Conservation (phyloP, 2,329 filamentous ascomycete species). For the Fusarium pseudoanthophilum region DNA sequence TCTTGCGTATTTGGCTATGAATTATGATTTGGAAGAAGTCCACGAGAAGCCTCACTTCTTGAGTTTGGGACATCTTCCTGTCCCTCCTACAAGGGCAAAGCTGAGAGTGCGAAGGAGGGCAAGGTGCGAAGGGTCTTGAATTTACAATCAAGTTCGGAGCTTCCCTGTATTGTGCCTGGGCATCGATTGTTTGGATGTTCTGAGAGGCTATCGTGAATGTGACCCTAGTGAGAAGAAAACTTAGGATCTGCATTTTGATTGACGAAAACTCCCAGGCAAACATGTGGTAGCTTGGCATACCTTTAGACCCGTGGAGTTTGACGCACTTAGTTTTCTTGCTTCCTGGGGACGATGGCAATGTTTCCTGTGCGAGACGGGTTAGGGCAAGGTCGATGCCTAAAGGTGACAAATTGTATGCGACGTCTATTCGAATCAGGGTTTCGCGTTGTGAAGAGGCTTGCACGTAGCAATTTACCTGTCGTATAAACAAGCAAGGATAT, state of each 20-base stretch:
- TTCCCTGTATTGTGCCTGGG: accelerated
- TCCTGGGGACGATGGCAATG: accelerated
- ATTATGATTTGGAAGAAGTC: neutral
- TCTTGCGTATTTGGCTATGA: neutral
- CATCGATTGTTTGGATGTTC: neutral
- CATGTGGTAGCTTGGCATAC: accelerated
- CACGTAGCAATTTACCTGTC: no score
- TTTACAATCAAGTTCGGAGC: accelerated
- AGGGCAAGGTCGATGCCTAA: neutral
- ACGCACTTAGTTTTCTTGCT: neutral
- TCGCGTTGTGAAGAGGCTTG: no score
- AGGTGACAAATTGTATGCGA: neutral
- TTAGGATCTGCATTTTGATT: accelerated
- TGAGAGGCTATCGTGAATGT: accelerated
- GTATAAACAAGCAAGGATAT: neutral
- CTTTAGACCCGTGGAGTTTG: neutral
- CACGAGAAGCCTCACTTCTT: neutral
- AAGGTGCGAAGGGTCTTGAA: accelerated
- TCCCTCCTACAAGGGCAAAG: neutral
- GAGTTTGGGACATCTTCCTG: neutral
- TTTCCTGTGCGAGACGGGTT: no score
- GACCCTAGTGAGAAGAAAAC: accelerated
- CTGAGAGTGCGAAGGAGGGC: neutral
- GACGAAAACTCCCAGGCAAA: accelerated
- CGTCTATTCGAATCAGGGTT: no score